Evolutionary conservation across 495 filamentous ascomycete genomes (phyloP), one percentile per base, ranked within the genome.

Genomic region (Penicillium chermesinum): DNA sequence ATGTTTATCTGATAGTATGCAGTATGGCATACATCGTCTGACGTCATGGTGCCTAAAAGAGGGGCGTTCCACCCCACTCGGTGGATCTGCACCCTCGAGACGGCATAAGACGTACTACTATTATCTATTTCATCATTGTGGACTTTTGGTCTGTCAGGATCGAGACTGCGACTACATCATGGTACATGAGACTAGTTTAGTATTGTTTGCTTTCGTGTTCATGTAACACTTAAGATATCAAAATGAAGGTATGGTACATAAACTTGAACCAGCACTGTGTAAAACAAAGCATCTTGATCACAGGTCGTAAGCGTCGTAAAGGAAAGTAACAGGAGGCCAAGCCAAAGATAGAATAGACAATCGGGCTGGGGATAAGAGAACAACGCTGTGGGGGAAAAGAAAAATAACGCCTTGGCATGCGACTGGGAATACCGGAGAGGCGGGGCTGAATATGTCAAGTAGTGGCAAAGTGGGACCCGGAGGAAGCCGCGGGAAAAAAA

Each of bases 401-500:
- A 30, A 4, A 10, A 30, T 30, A 30, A 30, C 25, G 25, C 25
- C 25, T 30, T 30, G 25, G 34, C 50, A 53, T 53, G 50, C 50
- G 39, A 48, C 22, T 41, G 44, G 27, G 43, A 39, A n/a, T n/a
- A 30, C 25, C 25, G 25, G 10, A 30, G 10, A 30, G 25, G 5
- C 5, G 25, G 25, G 25, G 25, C 25, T 30, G 25, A 38, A 41
- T 21, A 16, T 42, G 20, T 14, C 17, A 37, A 34, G 42, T 17
- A 45, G 49, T 44, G 49, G 49, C 38, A 44, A 15, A 18, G 43
- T 10, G 19, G 39, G 16, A 20, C 18, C n/a, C 38, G 38, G 19
- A 27, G 40, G 40, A 27, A 30, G 34, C 20, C 42, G 15, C 41
- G 41, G 39, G n/a, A n/a, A 15, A 10, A 20, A 20, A 38, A 46